These are phyloP conservation scores for Syzygium aromaticum DNA, from an alignment of 345 rosid species.

Conservation along the genomic window DNA sequence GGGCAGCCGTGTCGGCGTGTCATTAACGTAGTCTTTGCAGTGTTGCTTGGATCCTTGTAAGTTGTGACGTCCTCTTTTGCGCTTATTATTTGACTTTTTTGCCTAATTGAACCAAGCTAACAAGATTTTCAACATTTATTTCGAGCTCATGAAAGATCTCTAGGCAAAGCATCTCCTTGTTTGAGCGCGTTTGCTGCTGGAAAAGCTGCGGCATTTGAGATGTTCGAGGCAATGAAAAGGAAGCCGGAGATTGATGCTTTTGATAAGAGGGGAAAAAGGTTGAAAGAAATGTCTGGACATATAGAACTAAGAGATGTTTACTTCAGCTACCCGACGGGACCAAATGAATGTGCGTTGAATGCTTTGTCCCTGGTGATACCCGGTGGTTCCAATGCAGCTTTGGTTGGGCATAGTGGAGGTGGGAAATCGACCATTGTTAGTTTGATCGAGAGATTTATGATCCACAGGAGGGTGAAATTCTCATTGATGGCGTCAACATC, in stretches of 20 bases:
- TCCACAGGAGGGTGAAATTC: conserved; percentile 46
- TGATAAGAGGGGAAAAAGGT: conserved; percentile 20
- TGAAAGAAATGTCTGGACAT: conserved; percentile 42
- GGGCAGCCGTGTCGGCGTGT: too few species aligned
- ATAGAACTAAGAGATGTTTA: conserved; percentile 42
- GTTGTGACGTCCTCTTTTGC: conserved; percentile 4
- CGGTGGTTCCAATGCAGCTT: conserved; percentile 47
- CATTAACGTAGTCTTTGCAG: conserved; percentile 37
- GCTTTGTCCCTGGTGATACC: conserved; percentile 46
- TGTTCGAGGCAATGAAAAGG: conserved; percentile 52
- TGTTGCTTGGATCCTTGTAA: conserved; percentile 51
- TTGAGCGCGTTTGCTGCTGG: conserved; percentile 55
- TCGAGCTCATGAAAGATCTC: conserved; percentile 29
- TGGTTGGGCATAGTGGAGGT: conserved; percentile 72
- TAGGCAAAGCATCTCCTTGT: conserved; percentile 59
- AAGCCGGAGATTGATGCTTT: conserved; percentile 47
- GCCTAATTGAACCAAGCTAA: not conserved
- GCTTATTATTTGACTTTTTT: not conserved
- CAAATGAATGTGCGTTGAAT: conserved; percentile 36
- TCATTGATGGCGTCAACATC: conserved; percentile 46
- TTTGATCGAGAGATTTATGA: conserved; percentile 69
- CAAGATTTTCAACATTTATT: not conserved
- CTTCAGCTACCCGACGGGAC: conserved; percentile 65
- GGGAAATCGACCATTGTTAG: conserved; percentile 63
- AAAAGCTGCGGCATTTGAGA: conserved; percentile 53